Evolutionary conservation across 176 grass and related monocot species (phyloP).

Genomic region (Guadua angustifolia): DNA sequence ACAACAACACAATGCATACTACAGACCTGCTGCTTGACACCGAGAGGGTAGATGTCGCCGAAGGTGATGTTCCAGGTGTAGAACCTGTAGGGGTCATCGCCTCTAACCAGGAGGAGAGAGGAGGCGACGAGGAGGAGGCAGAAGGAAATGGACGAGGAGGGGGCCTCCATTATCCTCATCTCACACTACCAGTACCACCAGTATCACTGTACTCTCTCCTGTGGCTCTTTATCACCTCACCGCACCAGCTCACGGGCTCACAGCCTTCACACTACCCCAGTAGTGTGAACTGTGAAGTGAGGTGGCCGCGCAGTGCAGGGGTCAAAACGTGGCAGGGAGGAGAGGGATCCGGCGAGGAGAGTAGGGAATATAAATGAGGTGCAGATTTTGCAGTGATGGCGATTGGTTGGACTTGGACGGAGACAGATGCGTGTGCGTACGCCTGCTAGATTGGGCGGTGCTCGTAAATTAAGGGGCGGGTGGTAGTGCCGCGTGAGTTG

Average conservation of each 20-base stretch:
- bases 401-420: background rate
- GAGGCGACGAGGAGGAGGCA: conserved; percentile 28
- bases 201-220: background rate
- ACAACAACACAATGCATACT: background rate
- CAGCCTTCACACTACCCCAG: background rate
- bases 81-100: conserved; percentile 76
- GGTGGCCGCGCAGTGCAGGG: background rate
- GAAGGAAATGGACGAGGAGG: background rate
- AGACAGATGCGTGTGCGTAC: background rate
- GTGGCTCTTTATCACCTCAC: background rate
- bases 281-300: background rate
- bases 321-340: conserved; percentile 45
- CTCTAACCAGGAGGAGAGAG: conserved; percentile 31
- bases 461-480: background rate
- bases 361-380: too few species aligned
- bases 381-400: background rate
- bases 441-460: background rate
- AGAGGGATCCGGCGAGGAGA: background rate
- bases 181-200: background rate
- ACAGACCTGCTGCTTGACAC: conserved; percentile 72
- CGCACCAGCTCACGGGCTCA: too few species aligned
- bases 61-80: conserved; percentile 90
- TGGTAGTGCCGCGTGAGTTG: conserved; percentile 27
- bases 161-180: conserved; percentile 39
- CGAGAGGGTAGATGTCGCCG: conserved; percentile 79